Conservation (phyloP, 2,329 filamentous ascomycete genomes). For the Alternaria ventricosa region DNA sequence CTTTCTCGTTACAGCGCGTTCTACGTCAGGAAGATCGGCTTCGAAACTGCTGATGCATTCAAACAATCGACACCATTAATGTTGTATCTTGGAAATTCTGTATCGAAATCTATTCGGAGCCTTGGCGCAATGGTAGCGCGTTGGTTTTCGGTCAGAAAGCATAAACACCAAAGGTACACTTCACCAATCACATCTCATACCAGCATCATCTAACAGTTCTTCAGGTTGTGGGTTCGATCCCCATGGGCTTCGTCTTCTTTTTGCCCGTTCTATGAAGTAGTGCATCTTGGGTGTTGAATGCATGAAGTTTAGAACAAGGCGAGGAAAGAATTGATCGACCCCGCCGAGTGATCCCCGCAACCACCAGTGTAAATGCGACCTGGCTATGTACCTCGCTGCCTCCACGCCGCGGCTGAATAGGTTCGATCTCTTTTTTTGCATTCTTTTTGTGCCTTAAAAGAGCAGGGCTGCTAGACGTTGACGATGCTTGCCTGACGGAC, state of each 20-base stretch:
- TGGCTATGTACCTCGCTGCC: background rate
- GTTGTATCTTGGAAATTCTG: rapidly evolving
- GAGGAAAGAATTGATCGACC: background rate
- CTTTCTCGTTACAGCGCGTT: background rate
- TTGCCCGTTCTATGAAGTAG: background rate
- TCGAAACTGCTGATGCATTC: background rate
- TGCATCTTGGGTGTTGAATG: no score
- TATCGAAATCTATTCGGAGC: conserved; percentile 15
- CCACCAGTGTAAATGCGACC: background rate
- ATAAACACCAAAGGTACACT: conserved; percentile 30
- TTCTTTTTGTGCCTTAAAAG: background rate
- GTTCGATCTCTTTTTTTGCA: background rate
- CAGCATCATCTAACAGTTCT: conserved; percentile 17
- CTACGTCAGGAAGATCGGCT: background rate
- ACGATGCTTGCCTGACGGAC: background rate
- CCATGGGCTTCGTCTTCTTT: conserved; percentile 24
- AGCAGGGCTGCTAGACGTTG: background rate
- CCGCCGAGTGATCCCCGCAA: background rate
- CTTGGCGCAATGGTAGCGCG: conserved; percentile 40
- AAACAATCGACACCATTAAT: no score
- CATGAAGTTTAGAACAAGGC: background rate
- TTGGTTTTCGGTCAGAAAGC: conserved; percentile 32
- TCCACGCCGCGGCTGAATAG: background rate
- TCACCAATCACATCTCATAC: background rate
- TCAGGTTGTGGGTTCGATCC: conserved; percentile 12